phyloP scores from a whole-genome alignment of 2,329 filamentous ascomycete species.

The Podosphaera aphanis region DNA sequence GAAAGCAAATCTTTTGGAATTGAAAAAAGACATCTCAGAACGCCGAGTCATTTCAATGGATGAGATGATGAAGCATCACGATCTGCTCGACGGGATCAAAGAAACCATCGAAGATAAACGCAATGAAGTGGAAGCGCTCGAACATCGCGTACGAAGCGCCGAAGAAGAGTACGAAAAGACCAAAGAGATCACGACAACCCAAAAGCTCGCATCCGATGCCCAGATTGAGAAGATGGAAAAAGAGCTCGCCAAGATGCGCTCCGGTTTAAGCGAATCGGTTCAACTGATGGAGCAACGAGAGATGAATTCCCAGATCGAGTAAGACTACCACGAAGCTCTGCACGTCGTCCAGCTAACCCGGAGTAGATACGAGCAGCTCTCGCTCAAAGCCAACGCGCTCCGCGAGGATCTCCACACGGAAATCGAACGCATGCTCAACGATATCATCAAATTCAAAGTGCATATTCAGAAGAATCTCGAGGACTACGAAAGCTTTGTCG shows the following conservation, averaged over 20 bases:
- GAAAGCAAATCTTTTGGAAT: conserved; percentile 50
- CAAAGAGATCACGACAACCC: conserved; percentile 63
- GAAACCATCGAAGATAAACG: conserved; percentile 93
- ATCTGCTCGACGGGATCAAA: conserved; percentile 79
- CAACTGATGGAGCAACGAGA: conserved; percentile 84
- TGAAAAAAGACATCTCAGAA: conserved; percentile 85
- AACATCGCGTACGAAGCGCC: conserved; percentile 67
- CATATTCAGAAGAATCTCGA: conserved; percentile 83
- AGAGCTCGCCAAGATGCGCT: conserved; percentile 80
- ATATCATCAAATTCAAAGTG: conserved; percentile 96
- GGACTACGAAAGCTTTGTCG: conserved; percentile 82
- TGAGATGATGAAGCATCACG: conserved; percentile 81
- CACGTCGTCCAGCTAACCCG: conserved; percentile 6
- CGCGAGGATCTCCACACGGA: conserved; percentile 97
- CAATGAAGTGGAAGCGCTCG: conserved; percentile 73
- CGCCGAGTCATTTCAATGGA: conserved; percentile 62
- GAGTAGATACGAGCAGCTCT: conserved; percentile 66
- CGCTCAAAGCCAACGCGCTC: conserved; percentile 57
- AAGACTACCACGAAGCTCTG: conserved; percentile 16
- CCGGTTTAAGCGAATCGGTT: conserved; percentile 60
- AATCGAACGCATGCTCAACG: conserved; percentile 85
- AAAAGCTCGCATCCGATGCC: conserved; percentile 70
- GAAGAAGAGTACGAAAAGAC: conserved; percentile 89
- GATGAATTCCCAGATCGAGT: conserved; percentile 94
- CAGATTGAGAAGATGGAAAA: conserved; percentile 99